Evolutionary conservation across 176 grass and related monocot genomes (phyloP).

Genomic region (Coix lacrymajobi): DNA sequence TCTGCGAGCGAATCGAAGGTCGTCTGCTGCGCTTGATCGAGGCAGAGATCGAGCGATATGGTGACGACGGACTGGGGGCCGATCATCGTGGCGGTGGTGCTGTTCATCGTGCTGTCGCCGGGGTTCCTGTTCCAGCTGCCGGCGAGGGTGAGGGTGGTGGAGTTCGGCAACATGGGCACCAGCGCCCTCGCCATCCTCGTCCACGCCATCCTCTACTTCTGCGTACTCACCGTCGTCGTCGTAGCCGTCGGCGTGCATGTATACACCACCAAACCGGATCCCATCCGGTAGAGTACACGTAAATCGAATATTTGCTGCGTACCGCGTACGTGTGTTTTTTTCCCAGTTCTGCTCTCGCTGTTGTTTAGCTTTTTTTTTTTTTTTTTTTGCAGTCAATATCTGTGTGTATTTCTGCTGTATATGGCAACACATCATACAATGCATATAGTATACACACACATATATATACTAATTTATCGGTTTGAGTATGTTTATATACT

Average conservation of each 20-base stretch:
- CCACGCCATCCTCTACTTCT: constrained; percentile 43
- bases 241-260: constrained; percentile 35
- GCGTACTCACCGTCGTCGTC: constrained; percentile 23
- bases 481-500: no score
- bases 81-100: constrained; percentile 33
- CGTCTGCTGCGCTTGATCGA: no score
- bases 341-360: not conserved
- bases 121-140: constrained; percentile 45
- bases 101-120: constrained; percentile 36
- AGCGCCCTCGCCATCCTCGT: constrained; percentile 34
- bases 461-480: no score
- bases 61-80: constrained; percentile 28
- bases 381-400: not conserved
- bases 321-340: no score
- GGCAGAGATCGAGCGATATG: no score
- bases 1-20: no score
- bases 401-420: not conserved
- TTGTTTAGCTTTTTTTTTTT: no score
- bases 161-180: constrained; percentile 44
- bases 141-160: constrained; percentile 23
- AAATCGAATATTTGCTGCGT: not conserved
- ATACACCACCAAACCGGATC: constrained; percentile 8
- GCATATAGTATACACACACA: not conserved
- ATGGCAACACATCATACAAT: not conserved
- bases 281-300: not conserved